A percentile compares a stretch with the other conserved stretches of the same genome.
Evolutionary conservation across 495 filamentous ascomycete species (phyloP).

Genomic region (Talaromyces proteolyticus): DNA sequence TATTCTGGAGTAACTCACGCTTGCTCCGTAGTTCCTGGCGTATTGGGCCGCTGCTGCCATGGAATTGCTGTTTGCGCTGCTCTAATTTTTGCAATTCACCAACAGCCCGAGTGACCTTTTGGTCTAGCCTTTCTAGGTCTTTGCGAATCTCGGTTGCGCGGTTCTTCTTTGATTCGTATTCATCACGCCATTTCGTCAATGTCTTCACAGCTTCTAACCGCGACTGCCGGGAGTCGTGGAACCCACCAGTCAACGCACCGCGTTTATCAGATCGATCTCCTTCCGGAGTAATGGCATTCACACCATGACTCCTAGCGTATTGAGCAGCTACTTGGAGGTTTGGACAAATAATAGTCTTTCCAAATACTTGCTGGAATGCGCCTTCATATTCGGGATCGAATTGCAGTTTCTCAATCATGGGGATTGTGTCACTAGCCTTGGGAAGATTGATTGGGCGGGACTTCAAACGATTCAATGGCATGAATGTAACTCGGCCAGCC

Average conservation of each 20-base stretch:
- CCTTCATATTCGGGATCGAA: constrained; percentile 72
- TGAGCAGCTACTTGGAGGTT: constrained; percentile 78
- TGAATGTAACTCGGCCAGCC: constrained; percentile 87
- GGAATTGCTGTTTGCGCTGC: constrained; percentile 69
- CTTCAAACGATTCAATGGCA: constrained; percentile 80
- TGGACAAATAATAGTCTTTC: constrained; percentile 90
- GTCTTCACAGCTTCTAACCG: constrained; percentile 76
- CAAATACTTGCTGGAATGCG: constrained; percentile 91
- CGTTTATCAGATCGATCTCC: constrained; percentile 92
- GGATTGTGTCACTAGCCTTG: constrained; percentile 76
- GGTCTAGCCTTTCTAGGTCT: constrained; percentile 71
- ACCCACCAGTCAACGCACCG: constrained; percentile 92
- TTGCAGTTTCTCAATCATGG: constrained; percentile 79
- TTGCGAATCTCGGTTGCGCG: constrained; percentile 53
- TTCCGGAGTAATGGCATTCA: constrained; percentile 89
- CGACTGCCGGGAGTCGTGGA: constrained; percentile 75
- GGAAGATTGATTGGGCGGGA: constrained; percentile 68
- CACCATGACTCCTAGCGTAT: constrained; percentile 83
- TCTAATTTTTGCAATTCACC: constrained; percentile 79
- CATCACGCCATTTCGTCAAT: constrained; percentile 67
- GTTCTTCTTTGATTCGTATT: constrained; percentile 60
- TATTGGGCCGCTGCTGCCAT: constrained; percentile 77
- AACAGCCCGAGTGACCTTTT: constrained; percentile 76
- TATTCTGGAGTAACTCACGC: constrained; percentile 62
- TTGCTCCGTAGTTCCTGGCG: constrained; percentile 67